These are phyloP conservation scores for Crithidia fasciculata DNA, from an alignment of 208 protist genomes.

Conservation along the genomic window DNA sequence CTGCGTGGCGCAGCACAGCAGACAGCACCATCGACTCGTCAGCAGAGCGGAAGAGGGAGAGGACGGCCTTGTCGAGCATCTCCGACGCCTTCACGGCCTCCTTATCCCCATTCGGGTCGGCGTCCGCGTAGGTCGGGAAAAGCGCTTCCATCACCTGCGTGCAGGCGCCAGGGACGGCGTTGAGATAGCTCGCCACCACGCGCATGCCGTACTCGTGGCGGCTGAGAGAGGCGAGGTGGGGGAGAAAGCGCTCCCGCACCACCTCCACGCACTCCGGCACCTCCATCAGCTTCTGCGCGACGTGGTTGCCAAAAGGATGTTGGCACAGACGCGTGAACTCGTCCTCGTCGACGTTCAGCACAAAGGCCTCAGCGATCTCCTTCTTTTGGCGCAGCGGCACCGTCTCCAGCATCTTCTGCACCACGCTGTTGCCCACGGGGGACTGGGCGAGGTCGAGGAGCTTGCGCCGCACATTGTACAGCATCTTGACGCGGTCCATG, in stretches of 20 bases:
- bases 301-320: constrained; percentile 87
- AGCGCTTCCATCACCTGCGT: constrained; percentile 39
- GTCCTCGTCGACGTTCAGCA: constrained; percentile 80
- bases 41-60: constrained; percentile 37
- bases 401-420: constrained; percentile 83
- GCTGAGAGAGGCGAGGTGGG: constrained; percentile 42
- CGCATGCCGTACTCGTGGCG: constrained; percentile 75
- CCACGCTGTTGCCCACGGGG: constrained; percentile 78
- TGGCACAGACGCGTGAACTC: constrained; percentile 78
- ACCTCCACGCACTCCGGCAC: constrained; percentile 64
- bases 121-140: constrained; percentile 35
- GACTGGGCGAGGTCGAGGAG: constrained; percentile 71
- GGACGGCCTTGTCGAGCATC: constrained; percentile 44
- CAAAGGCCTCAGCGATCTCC: constrained; percentile 86
- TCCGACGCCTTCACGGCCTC: constrained; percentile 34
- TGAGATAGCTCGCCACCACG: constrained; percentile 80
- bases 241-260: constrained; percentile 55
- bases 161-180: constrained; percentile 45
- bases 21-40: constrained; percentile 77
- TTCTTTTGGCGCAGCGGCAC: constrained; percentile 72
- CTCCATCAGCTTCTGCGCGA: constrained; percentile 88
- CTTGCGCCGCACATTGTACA: constrained; percentile 85
- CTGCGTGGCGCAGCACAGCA: constrained; percentile 65
- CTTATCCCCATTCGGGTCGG: constrained; percentile 25
- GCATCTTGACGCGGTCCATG: constrained; percentile 74